Conservation (phyloP, 2,329 filamentous ascomycete genomes). For the Talaromyces sp. region DNA sequence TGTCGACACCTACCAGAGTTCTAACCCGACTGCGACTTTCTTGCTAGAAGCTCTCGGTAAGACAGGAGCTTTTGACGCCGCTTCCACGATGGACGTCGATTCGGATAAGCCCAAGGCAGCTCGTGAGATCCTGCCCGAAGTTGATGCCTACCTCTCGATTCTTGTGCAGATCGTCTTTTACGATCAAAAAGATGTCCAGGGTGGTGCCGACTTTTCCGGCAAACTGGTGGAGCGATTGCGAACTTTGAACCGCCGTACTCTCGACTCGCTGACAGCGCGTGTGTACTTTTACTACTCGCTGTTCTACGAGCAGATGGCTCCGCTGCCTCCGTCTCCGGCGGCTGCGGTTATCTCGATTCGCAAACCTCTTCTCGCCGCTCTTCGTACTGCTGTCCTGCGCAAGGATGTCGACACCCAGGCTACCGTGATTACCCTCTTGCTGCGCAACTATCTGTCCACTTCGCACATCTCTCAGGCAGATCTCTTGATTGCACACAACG, state of each 20-base stretch:
- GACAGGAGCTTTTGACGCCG: slow-evolving; percentile 58
- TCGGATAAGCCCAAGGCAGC: slow-evolving; percentile 60
- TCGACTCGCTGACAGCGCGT: slow-evolving; percentile 89
- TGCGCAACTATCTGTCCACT: slow-evolving; percentile 92
- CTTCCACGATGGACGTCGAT: slow-evolving; percentile 70
- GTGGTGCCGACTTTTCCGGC: slow-evolving; percentile 78
- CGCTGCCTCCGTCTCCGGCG: slow-evolving; percentile 80
- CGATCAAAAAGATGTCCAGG: slow-evolving; percentile 74
- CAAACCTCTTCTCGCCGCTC: slow-evolving; percentile 76
- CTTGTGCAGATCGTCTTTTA: slow-evolving; percentile 82
- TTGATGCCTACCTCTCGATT: slow-evolving; percentile 84
- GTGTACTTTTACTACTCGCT: slow-evolving; percentile 98
- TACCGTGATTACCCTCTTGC: slow-evolving; percentile 86
- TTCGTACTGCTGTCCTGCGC: slow-evolving; percentile 90
- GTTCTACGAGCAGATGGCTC: slow-evolving; percentile 86
- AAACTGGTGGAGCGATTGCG: slow-evolving; percentile 81
- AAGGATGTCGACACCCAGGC: slow-evolving; percentile 98
- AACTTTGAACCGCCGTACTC: slow-evolving; percentile 81
- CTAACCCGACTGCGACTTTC: slow-evolving; percentile 62
- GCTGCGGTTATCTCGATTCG: slow-evolving; percentile 84
- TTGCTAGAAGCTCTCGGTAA: slow-evolving; percentile 67
- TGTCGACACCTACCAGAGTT: slow-evolving; percentile 69
- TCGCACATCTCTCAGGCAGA: slow-evolving; percentile 97
- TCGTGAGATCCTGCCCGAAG: slow-evolving; percentile 78
- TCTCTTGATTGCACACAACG: slow-evolving; percentile 88